Percentiles rank a stretch among this genome's conserved stretches.
phyloP scores from a whole-genome alignment of 2,329 filamentous ascomycete genomes.

The Sporothrix brunneoviolacea region DNA sequence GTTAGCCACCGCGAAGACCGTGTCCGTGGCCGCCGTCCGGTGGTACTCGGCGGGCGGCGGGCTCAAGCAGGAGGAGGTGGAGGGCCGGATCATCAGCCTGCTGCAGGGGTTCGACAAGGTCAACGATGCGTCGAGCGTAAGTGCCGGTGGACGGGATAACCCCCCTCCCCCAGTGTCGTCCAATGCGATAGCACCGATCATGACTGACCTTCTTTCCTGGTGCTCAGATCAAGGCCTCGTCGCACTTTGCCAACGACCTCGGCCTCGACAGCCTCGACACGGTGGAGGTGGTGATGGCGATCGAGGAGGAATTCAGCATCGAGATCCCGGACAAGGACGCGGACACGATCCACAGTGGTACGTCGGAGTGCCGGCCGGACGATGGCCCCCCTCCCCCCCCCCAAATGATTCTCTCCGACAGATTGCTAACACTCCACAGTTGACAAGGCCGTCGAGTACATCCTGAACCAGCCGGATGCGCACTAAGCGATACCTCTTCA shows the following conservation, averaged over 20 bases:
- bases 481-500: constrained; percentile 37
- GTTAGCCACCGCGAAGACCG: constrained; percentile 30
- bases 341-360: constrained; percentile 89
- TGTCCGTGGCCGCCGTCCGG: constrained; percentile 55
- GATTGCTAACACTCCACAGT: constrained; percentile 44
- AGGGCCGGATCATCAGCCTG: constrained; percentile 86
- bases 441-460: constrained; percentile 91
- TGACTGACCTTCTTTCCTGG: too few relatives aligned
- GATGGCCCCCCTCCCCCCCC: neutral
- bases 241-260: constrained; percentile 96
- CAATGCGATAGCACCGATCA: too few relatives aligned
- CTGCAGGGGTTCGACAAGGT: constrained; percentile 98
- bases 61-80: constrained; percentile 62
- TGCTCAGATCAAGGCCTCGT: constrained; percentile 74
- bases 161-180: constrained; percentile 10
- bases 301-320: constrained; percentile 90
- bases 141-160: too few relatives aligned
- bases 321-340: constrained; percentile 98
- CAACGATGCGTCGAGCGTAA: constrained; percentile 58
- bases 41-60: constrained; percentile 80
- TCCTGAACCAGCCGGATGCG: constrained; percentile 86
- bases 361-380: neutral
- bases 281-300: constrained; percentile 99
- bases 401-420: too few relatives aligned
- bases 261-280: constrained; percentile 96